A percentile compares a stretch with the other conserved stretches of the same genome.
Evolutionary conservation across 495 filamentous ascomycete genomes (phyloP).

Genomic region (Parmelia sp.): DNA sequence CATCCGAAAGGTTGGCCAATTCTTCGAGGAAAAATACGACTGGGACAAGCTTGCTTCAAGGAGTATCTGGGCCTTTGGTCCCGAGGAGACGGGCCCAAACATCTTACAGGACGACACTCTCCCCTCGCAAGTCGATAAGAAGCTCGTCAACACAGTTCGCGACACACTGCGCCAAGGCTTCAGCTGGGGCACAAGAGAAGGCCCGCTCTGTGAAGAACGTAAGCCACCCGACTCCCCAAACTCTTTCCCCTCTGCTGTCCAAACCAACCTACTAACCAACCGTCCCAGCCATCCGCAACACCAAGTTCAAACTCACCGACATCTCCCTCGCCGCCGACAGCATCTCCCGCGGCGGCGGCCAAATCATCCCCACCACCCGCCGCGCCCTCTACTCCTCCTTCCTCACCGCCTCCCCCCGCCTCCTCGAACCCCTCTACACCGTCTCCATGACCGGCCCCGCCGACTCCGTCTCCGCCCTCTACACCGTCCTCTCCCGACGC

Average conservation of each 20-base stretch:
- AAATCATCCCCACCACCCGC: slow-evolving; percentile 92
- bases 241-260: neutral
- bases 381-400: slow-evolving; percentile 91
- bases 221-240: slow-evolving; percentile 39
- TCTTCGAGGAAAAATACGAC: slow-evolving; percentile 95
- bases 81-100: slow-evolving; percentile 91
- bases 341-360: slow-evolving; percentile 90
- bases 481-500: slow-evolving; percentile 83
- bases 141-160: slow-evolving; percentile 75
- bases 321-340: slow-evolving; percentile 78
- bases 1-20: slow-evolving; percentile 85
- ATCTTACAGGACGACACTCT: slow-evolving; percentile 96
- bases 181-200: slow-evolving; percentile 90
- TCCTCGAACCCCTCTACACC: slow-evolving; percentile 94
- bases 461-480: slow-evolving; percentile 78
- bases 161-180: slow-evolving; percentile 94
- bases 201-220: slow-evolving; percentile 97
- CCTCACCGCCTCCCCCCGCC: slow-evolving; percentile 88
- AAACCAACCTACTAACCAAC: slow-evolving; percentile 1
- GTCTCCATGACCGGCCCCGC: slow-evolving; percentile 90
- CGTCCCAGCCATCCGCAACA: slow-evolving; percentile 78
- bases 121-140: slow-evolving; percentile 83
- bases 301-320: slow-evolving; percentile 91
- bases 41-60: slow-evolving; percentile 92
- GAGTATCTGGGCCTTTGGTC: slow-evolving; percentile 98